Base-by-base conservation (phyloP, 805 yeast genomes). In the Wickerhamiella qilinensis region DNA sequence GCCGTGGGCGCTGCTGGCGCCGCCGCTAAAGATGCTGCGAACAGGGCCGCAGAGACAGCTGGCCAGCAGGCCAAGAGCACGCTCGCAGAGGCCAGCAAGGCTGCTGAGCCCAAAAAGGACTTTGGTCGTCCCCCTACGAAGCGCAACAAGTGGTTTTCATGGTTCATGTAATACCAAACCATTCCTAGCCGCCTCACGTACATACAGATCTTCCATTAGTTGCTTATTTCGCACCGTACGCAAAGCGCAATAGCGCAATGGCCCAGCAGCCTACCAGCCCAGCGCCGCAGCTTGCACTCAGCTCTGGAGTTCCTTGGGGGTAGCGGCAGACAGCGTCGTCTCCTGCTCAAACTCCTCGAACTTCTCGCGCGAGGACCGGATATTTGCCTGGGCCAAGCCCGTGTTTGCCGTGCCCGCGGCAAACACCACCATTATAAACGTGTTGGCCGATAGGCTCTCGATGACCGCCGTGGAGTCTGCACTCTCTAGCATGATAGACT, bases 401-500 rank as follows among this genome's bases (percentile, higher is more conserved):
- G 38, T 33, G 35, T 39, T 46, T 2, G 46, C 35, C n/a, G 37
- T 32, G 27, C 44, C 45, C 12, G 52, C 50, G 3, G 64, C 59
- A 50, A 62, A 54, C 8, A 64, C 61, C 9, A 65, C 63, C 67
- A 64, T 60, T 33, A 64, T 54, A 44, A 60, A 60, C 14, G 67
- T 64, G 47, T 64, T 63, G 16, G 62, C 42, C 7, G 68, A 64
- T 40, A 63, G 49, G 2, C 60, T 57, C 37, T 64, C 68, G 20
- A 64, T 51, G 34, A 61, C 56, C 1, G 62, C 64, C 1, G 61
- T 56, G 43, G 60, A 61, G 36, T 52, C 53, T 33, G 44, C 47
- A 14, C 65, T 94, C 42, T 78, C 75, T 25, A 88, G 65, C 16
- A 79, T 73, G 36, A 88, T 59, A 35, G 81, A 77, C 46, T 71